Evolutionary conservation across 371 early-diverging fungal genomes (phyloP).

Genomic region (Gilbertella persicaria): DNA sequence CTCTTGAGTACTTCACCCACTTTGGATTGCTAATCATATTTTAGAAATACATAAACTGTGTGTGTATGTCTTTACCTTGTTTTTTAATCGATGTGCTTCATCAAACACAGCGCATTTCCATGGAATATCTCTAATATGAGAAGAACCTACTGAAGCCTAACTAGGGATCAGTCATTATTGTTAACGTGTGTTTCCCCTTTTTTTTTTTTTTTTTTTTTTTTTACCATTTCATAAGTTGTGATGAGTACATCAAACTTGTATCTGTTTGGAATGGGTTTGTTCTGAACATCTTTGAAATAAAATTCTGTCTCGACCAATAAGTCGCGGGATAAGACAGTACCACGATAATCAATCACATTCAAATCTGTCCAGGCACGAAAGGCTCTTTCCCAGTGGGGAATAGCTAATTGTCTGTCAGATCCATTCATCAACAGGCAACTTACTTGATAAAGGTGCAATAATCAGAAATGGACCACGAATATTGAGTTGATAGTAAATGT

Average conservation of each 20-base stretch:
- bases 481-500: slow-evolving; percentile 56
- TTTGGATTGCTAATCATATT: slow-evolving; percentile 36
- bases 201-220: too few relatives aligned
- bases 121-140: slow-evolving; percentile 75
- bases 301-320: slow-evolving; percentile 70
- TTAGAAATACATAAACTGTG: neutral
- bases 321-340: slow-evolving; percentile 49
- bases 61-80: slow-evolving; percentile 45
- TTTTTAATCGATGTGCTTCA: slow-evolving; percentile 97
- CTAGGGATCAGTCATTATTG: neutral
- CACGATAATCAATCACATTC: slow-evolving; percentile 74
- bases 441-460: slow-evolving; percentile 70
- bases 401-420: slow-evolving; percentile 26
- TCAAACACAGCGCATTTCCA: slow-evolving; percentile 92
- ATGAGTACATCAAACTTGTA: slow-evolving; percentile 83
- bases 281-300: slow-evolving; percentile 59
- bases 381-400: slow-evolving; percentile 75
- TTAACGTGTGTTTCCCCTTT: too few relatives aligned
- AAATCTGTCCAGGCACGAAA: slow-evolving; percentile 74
- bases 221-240: slow-evolving; percentile 82
- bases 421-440: too few relatives aligned
- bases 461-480: slow-evolving; percentile 70
- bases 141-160: slow-evolving; percentile 49
- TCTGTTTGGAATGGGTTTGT: slow-evolving; percentile 41
- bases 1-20: slow-evolving; percentile 46